phyloP scores from a whole-genome alignment of 2,329 filamentous ascomycete genomes.

The Knoxdaviesia proteae region DNA sequence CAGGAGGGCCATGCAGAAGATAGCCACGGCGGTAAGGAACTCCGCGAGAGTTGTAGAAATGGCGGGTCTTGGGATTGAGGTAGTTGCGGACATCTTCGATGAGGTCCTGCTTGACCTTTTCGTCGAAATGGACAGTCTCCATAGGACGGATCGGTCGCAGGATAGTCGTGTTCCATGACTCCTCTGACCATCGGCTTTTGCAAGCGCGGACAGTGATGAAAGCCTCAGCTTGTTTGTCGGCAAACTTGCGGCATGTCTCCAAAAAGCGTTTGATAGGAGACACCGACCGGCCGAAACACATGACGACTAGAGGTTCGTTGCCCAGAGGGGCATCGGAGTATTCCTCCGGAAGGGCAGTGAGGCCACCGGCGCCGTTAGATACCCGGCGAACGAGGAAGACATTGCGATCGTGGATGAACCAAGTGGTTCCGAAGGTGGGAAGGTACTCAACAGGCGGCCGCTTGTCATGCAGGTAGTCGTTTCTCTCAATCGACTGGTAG shows the following conservation, averaged over 20 bases:
- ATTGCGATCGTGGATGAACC: constrained; percentile 13
- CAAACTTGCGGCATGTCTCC: constrained; percentile 10
- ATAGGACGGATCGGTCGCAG: constrained; percentile 47
- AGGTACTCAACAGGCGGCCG: constrained; percentile 15
- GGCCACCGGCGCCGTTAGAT: constrained; percentile 5
- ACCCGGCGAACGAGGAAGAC: constrained; percentile 17
- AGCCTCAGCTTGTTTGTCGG: constrained; percentile 14
- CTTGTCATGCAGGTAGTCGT: constrained; percentile 12
- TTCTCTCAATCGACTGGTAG: constrained; percentile 9
- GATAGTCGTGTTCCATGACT: constrained; percentile 15
- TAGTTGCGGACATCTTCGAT: constrained; percentile 61
- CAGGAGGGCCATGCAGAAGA: constrained; percentile 55
- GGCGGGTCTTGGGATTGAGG: constrained; percentile 44
- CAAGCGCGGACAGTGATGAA: constrained; percentile 15
- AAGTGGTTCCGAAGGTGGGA: constrained; percentile 16
- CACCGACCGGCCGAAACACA: constrained; percentile 16
- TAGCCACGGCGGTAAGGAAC: constrained; percentile 62
- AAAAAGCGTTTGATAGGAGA: constrained; percentile 12
- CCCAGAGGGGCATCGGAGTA: constrained; percentile 14
- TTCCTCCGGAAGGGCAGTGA: constrained; percentile 11
- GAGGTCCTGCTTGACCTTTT: constrained; percentile 41
- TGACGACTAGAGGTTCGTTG: constrained; percentile 16
- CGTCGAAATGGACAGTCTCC: constrained; percentile 54
- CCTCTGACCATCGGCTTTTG: constrained; percentile 8
- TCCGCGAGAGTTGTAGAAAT: constrained; percentile 56